Evolutionary conservation across 768 basidiomycete species (phyloP), one percentile per base, ranked within the genome.

Genomic region (Lactarius deliciosus): DNA sequence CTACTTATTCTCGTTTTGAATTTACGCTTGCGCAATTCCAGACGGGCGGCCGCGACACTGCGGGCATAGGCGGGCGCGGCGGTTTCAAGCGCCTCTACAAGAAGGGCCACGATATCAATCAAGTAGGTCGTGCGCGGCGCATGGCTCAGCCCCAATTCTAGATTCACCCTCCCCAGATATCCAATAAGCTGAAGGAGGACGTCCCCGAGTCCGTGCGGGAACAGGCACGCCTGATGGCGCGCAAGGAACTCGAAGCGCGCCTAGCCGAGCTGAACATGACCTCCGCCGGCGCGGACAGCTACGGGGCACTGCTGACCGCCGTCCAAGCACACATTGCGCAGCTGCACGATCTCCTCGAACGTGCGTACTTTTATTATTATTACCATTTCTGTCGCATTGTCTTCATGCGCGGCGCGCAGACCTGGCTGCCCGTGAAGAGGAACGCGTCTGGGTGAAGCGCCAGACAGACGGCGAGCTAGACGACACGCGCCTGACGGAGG

Each of bases 391-490:
- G 5, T 13, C 11, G 13, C 36, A 9, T 32, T 36, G 9, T 36
- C 32, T 9, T 34, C 11, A 38, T 38, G 11, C 5, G 18, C 6
- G 28, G 1, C 16, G 18, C 15, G 10, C 28, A 88, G 87, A 88
- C 72, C 81, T 89, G 22, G 81, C 86, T 16, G 86, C 87, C 0
- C 86, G 83, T 65, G 87, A 88, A 69, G 87, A 88, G 71, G 87
- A 88, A 68, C 82, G 87, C 15, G 82, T 89, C 2, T 89, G 87
- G 87, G 77, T 88, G 18, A 89, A 88, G 72, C 82, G 87, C 2
- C 87, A 88, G 74, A 87, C 84, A 1, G 87, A 89, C 71, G 87
- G 87, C 43, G 87, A 89, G 70, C 78, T 89, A 5, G 87, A 89
- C 68, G 86, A 88, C 71, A 85, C 79, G 64, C 80, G 87, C 18